phyloP scores from a whole-genome alignment of 768 basidiomycete species.

The Calocybe cyanea region DNA sequence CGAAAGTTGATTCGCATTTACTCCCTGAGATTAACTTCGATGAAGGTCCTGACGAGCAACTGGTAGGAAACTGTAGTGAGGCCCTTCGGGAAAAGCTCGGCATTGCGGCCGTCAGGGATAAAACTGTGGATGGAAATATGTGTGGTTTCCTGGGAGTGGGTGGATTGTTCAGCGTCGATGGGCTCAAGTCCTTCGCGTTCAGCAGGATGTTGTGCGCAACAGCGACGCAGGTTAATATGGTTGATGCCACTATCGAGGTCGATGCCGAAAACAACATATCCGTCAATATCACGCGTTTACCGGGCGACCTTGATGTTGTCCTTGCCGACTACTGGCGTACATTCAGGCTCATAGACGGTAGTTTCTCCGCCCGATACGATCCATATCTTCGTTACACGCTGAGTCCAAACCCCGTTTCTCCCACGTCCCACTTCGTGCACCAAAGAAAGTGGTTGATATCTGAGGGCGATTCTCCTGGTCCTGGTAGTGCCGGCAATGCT shows the following conservation, averaged over 20 bases:
- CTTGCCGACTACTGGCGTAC: constrained; percentile 11
- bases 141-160: constrained; percentile 14
- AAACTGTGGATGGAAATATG: too few relatives aligned
- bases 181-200: neutral
- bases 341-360: neutral
- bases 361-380: neutral
- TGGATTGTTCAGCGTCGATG: constrained; percentile 8
- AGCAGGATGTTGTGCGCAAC: constrained; percentile 16
- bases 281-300: constrained; percentile 11
- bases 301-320: constrained; percentile 13
- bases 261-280: constrained; percentile 3
- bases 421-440: constrained; percentile 8
- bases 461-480: neutral
- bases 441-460: neutral
- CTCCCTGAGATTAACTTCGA: neutral
- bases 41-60: neutral
- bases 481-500: constrained; percentile 8
- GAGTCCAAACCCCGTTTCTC: constrained; percentile 3
- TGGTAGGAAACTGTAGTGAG: constrained; percentile 16
- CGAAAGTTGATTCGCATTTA: constrained; percentile 1
- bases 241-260: constrained; percentile 11
- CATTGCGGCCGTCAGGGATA: too few relatives aligned
- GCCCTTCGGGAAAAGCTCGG: too few relatives aligned
- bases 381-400: constrained; percentile 13
- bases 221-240: constrained; percentile 18